phyloP scores from a whole-genome alignment of 805 yeast species.

The Alloascoidea africana region DNA sequence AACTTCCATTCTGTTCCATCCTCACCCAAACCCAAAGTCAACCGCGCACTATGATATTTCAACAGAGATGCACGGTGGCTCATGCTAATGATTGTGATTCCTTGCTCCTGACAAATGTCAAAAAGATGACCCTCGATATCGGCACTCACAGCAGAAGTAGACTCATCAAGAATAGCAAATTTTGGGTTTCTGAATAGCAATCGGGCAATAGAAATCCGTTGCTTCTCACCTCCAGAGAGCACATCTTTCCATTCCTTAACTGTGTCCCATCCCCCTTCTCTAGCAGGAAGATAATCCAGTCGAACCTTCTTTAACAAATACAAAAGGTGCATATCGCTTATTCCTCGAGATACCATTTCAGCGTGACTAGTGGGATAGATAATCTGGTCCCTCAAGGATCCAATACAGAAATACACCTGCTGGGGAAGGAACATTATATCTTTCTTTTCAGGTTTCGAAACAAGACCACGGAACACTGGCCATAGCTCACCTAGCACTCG shows the following conservation, averaged over 20 bases:
- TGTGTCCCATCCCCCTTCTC: constrained; percentile 36
- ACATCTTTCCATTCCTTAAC: constrained; percentile 73
- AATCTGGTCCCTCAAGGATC: constrained; percentile 81
- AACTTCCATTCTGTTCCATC: constrained; percentile 32
- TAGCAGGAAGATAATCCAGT: constrained; percentile 60
- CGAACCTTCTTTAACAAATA: constrained; percentile 62
- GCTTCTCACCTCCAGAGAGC: constrained; percentile 94
- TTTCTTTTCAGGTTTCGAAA: constrained; percentile 60
- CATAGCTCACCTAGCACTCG: constrained; percentile 78
- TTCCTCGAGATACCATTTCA: constrained; percentile 62
- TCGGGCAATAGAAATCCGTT: constrained; percentile 79
- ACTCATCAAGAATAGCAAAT: constrained; percentile 78
- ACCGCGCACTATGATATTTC: constrained; percentile 67
- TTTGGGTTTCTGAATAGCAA: constrained; percentile 66
- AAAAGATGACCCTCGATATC: constrained; percentile 83
- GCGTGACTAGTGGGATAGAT: constrained; percentile 72
- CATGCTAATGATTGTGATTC: constrained; percentile 67
- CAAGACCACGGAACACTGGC: constrained; percentile 76
- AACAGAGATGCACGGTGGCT: constrained; percentile 73
- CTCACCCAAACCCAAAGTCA: constrained; percentile 49
- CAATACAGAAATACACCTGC: constrained; percentile 64
- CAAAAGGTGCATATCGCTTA: constrained; percentile 52
- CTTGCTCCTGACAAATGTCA: constrained; percentile 52
- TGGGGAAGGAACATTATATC: constrained; percentile 76
- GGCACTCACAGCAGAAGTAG: constrained; percentile 84